Evolutionary conservation across 2,329 filamentous ascomycete species (phyloP).

Genomic region (Colletotrichum aenigma): DNA sequence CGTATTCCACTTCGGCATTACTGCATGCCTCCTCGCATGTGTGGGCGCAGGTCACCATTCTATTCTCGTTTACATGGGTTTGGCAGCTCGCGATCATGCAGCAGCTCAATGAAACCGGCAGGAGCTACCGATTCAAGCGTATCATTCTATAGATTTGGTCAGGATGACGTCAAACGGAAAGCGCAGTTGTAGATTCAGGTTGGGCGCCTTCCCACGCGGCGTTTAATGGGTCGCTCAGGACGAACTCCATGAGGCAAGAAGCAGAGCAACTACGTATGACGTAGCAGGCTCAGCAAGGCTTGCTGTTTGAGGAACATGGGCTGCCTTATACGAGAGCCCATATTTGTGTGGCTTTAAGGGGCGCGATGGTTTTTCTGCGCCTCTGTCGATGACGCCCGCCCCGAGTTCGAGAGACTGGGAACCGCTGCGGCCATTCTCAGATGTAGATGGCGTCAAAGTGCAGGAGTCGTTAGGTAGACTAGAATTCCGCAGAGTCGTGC

Average conservation of each 20-base stretch:
- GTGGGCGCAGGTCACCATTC: neutral
- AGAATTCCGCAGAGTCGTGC: neutral
- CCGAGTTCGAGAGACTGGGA: neutral
- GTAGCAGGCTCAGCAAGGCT: neutral
- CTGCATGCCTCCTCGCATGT: neutral
- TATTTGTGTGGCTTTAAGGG: neutral
- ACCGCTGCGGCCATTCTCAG: neutral
- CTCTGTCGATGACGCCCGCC: neutral
- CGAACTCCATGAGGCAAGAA: neutral
- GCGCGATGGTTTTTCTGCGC: neutral
- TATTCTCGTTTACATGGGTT: neutral
- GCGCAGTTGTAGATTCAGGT: neutral
- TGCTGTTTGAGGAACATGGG: neutral
- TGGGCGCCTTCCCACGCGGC: neutral
- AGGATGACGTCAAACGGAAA: neutral
- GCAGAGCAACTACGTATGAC: neutral
- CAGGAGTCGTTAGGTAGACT: too few relatives aligned
- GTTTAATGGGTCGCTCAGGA: neutral
- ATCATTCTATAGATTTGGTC: too few relatives aligned
- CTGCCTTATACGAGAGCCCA: neutral
- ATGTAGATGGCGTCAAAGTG: neutral
- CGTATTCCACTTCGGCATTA: neutral
- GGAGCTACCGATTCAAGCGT: too few relatives aligned
- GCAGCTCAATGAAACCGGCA: neutral
- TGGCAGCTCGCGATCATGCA: neutral